Evolutionary conservation across 371 early-diverging fungal genomes (phyloP).

Genomic region (Haplosporangium sp.): DNA sequence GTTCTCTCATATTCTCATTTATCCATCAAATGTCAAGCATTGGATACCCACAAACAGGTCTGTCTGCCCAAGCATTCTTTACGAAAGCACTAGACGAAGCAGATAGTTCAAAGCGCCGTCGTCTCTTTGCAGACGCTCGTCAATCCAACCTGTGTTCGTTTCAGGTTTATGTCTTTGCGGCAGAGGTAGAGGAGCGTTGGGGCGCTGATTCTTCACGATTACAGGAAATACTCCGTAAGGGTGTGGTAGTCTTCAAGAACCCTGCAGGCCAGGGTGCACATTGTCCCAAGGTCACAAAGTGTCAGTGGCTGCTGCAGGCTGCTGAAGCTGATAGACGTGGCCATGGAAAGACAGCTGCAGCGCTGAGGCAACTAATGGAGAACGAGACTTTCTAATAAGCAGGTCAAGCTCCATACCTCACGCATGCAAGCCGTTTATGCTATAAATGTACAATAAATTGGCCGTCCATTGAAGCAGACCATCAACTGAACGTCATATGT

Average conservation of each 20-base stretch:
- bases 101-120: constrained; percentile 28
- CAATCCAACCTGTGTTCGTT: constrained; percentile 26
- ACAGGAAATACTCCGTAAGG: constrained; percentile 13
- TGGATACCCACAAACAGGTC: constrained; percentile 24
- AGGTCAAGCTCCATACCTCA: too few relatives aligned
- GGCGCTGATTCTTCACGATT: neutral
- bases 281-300: constrained; percentile 14
- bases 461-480: too few relatives aligned
- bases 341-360: neutral
- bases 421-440: too few relatives aligned
- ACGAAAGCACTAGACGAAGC: constrained; percentile 5
- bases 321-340: constrained; percentile 1
- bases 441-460: too few relatives aligned
- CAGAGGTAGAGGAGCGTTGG: constrained; percentile 30
- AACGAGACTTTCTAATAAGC: neutral
- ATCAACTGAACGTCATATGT: too few relatives aligned
- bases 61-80: constrained; percentile 24
- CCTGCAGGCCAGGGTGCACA: constrained; percentile 20
- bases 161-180: constrained; percentile 28
- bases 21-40: constrained; percentile 19
- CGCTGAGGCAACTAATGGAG: constrained; percentile 6
- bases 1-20: neutral
- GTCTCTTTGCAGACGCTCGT: constrained; percentile 48
- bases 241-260: constrained; percentile 26
- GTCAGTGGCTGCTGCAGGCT: constrained; percentile 17